Conservation (phyloP, 139 green algal species). For the Monoraphidium neglectum region DNA sequence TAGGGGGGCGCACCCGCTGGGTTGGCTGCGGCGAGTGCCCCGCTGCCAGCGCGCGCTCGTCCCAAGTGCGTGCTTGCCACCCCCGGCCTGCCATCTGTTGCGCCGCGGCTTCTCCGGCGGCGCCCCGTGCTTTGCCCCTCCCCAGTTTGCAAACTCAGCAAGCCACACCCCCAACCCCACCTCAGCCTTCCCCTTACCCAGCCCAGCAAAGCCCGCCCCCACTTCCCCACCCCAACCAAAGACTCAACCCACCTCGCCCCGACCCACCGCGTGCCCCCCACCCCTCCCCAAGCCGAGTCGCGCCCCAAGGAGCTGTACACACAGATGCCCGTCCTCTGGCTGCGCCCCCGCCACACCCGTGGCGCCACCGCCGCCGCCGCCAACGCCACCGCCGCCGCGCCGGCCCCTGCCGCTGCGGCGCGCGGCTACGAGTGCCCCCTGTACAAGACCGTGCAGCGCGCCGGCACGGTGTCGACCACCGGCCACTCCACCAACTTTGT, state of each 20-base stretch:
- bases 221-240: not conserved
- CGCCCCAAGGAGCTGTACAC: slow-evolving; percentile 87
- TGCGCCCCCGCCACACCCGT: slow-evolving; percentile 65
- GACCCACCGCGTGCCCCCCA: too few relatives aligned
- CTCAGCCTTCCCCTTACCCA: too few relatives aligned
- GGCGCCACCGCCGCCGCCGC: slow-evolving; percentile 39
- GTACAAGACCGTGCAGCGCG: slow-evolving; percentile 73
- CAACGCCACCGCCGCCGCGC: slow-evolving; percentile 64
- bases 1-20: not conserved
- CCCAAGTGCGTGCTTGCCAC: not conserved
- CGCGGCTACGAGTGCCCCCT: slow-evolving; percentile 75
- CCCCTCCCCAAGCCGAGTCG: slow-evolving; percentile 57
- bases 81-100: too few relatives aligned
- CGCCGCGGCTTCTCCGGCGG: too few relatives aligned
- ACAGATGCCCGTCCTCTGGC: slow-evolving; percentile 84
- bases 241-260: not conserved
- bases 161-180: too few relatives aligned
- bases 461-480: slow-evolving; percentile 75
- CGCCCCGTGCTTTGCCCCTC: too few relatives aligned
- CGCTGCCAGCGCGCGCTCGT: not conserved
- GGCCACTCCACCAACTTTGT: slow-evolving; percentile 91
- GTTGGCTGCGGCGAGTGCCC: not conserved
- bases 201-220: too few relatives aligned
- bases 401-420: slow-evolving; percentile 53
- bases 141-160: too few relatives aligned